Conservation (phyloP, 768 basidiomycete species). For the Agaricus subrufescens region DNA sequence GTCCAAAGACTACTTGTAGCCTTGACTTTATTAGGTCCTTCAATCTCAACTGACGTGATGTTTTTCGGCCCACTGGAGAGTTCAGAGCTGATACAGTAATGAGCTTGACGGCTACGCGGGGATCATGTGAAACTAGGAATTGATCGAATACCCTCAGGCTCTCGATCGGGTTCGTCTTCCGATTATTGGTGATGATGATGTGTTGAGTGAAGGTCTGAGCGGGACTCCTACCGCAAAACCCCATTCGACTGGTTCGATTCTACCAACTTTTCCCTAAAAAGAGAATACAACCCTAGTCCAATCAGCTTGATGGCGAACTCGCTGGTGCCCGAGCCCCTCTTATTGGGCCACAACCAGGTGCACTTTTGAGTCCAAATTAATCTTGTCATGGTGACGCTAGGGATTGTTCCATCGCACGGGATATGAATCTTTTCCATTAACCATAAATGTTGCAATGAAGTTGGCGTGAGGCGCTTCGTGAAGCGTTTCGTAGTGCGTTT, state of each 20-base stretch:
- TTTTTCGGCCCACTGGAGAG: conserved; percentile 10
- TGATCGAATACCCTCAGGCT: conserved; percentile 35
- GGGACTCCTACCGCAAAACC: conserved; percentile 30
- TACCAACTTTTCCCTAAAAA: conserved; percentile 42
- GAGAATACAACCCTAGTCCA: background rate
- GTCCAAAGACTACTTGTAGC: conserved; percentile 24
- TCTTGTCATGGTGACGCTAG: conserved; percentile 37
- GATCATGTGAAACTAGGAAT: conserved; percentile 32
- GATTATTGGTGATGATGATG: conserved; percentile 33
- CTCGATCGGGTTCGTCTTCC: conserved; percentile 26
- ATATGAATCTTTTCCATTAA: conserved; percentile 37
- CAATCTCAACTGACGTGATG: conserved; percentile 9
- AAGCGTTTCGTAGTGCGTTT: conserved; percentile 11
- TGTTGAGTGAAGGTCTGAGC: conserved; percentile 30
- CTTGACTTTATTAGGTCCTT: conserved; percentile 18
- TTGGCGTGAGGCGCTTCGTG: conserved; percentile 21
- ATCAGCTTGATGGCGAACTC: background rate
- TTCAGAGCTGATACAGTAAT: conserved; percentile 23
- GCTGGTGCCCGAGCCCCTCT: conserved; percentile 33
- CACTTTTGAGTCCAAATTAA: conserved; percentile 33
- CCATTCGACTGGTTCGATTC: conserved; percentile 32
- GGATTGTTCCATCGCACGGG: conserved; percentile 33
- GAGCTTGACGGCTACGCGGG: conserved; percentile 34
- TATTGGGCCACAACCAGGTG: conserved; percentile 41
- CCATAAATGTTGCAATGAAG: conserved; percentile 35